These are phyloP conservation scores for Apiotrichum porosum DNA, from an alignment of 1,284 basidiomycete species.

Conservation along the genomic window DNA sequence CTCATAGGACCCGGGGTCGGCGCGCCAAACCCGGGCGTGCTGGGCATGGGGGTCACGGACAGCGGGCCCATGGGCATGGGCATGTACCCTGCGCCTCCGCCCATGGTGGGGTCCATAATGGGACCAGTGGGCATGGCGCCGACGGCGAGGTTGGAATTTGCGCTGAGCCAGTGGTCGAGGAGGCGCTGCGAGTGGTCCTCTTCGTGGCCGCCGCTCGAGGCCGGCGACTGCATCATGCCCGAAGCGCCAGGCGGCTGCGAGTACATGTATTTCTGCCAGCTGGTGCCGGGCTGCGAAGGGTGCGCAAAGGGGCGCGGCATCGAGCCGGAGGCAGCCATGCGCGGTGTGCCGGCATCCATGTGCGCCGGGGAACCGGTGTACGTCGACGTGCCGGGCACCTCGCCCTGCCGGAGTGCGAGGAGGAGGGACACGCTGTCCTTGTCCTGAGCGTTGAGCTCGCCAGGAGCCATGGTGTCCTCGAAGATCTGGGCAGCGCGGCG, in stretches of 20 bases:
- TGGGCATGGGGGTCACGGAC: not conserved
- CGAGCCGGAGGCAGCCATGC: not conserved
- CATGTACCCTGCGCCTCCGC: not conserved
- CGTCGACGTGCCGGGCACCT: slow-evolving; percentile 2
- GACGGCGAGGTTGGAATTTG: slow-evolving; percentile 40
- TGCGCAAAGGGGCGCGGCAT: not conserved
- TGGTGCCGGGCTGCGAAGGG: not conserved
- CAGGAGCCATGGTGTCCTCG: slow-evolving; percentile 41
- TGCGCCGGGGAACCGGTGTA: not conserved
- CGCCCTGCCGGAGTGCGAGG: slow-evolving; percentile 41
- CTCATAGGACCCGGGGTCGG: not conserved
- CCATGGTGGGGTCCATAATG: not conserved
- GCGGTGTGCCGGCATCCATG: not conserved
- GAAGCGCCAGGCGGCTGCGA: not conserved
- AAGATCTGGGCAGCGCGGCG: slow-evolving; percentile 44
- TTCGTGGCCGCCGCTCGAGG: slow-evolving; percentile 27
- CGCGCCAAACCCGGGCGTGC: not conserved
- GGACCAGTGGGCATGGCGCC: slow-evolving; percentile 17
- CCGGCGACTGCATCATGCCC: slow-evolving; percentile 14
- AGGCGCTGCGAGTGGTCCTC: slow-evolving; percentile 47
- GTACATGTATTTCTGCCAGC: slow-evolving; percentile 12
- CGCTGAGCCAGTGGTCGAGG: slow-evolving; percentile 47
- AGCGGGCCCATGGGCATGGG: not conserved
- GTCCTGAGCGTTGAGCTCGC: slow-evolving; percentile 38
- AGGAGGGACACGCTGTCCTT: slow-evolving; percentile 43